Conservation (phyloP, 495 filamentous ascomycete genomes). For the Neurospora sp. region DNA sequence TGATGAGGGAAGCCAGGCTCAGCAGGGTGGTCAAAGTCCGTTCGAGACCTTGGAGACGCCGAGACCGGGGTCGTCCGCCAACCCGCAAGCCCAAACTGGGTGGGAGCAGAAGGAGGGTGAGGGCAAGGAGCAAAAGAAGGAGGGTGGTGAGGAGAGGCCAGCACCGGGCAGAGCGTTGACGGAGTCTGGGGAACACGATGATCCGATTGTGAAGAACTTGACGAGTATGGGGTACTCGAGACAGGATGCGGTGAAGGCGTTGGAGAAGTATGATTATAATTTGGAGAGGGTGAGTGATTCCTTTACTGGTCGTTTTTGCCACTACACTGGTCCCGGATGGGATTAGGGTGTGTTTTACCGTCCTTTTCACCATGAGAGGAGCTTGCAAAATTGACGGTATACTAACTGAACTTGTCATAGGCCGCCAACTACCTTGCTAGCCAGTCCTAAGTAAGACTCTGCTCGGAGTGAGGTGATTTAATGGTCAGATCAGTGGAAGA, state of each 20-base stretch:
- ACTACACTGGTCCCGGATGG: background rate
- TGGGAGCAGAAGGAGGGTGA: background rate
- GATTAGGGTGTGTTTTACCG: background rate
- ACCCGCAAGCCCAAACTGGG: background rate
- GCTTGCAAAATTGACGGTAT: slow-evolving; percentile 4
- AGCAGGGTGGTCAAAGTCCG: background rate
- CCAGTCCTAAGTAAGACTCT: slow-evolving; percentile 25
- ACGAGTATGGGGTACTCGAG: slow-evolving; percentile 86
- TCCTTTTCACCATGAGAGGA: slow-evolving; percentile 1
- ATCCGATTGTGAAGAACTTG: slow-evolving; percentile 81
- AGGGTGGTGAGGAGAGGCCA: slow-evolving; percentile 27
- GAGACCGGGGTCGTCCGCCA: background rate
- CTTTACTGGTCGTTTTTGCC: too few species aligned
- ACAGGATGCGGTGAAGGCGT: slow-evolving; percentile 63
- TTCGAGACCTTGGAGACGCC: background rate
- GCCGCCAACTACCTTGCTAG: slow-evolving; percentile 39
- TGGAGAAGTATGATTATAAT: slow-evolving; percentile 95
- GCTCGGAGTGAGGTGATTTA: background rate
- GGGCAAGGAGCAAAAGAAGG: slow-evolving; percentile 9
- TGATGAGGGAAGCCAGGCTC: slow-evolving; percentile 35
- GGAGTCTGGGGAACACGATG: slow-evolving; percentile 70
- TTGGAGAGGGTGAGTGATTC: slow-evolving; percentile 71
- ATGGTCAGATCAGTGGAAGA: background rate
- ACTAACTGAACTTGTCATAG: slow-evolving; percentile 25
- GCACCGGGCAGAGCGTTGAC: slow-evolving; percentile 57